Base-by-base conservation (phyloP, 768 basidiomycete species). In the Lactifluus subvellereus region DNA sequence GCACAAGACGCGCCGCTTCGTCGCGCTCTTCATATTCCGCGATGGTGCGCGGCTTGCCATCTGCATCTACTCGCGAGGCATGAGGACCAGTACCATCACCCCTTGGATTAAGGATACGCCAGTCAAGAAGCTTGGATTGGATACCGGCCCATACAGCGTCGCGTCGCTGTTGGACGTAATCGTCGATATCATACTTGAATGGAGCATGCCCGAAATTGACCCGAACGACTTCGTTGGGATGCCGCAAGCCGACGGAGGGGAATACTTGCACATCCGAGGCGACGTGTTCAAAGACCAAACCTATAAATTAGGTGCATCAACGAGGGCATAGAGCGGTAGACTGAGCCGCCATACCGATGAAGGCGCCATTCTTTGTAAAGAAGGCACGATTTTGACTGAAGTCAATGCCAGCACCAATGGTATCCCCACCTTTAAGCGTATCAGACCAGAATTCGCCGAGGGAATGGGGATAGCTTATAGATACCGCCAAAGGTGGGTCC, bases 321-420 rank as follows among this genome's bases (percentile, higher is more conserved):
- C 42, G 59, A 22, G 27, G 14, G 43, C 48, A 8, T 59, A 70
- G 59, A 42, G 52, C 32, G 54, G 45, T 43, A 32, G 47, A 43
- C 6, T 47, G 22, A 33, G 42, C 47, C 7, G 42, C 30, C 69
- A 43, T 69, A 88, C 90, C 86, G 50, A 93, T 78, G 66, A 85
- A 78, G 16, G 77, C 73, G 13, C 92, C 91, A 62, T 96, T 96
- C 77, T 89, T 94, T 35, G 94, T 97, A 72, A 88, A 97, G 74
- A 98, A 97, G 0, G 85, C 86, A 59, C 81, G 80, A 61, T 89
- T 81, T 20, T 82, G 84, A 49, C 85, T 86, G 71, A 94, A 97
- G 74, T 98, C 93, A 62, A 98, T 81, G 1, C 96, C 96, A 70
- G 94, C 96, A 11, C 96, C 96, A 62, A 99, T 81, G 30, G 87